phyloP scores from a whole-genome alignment of 2,329 filamentous ascomycete species.

The Alternaria conjuncta region DNA sequence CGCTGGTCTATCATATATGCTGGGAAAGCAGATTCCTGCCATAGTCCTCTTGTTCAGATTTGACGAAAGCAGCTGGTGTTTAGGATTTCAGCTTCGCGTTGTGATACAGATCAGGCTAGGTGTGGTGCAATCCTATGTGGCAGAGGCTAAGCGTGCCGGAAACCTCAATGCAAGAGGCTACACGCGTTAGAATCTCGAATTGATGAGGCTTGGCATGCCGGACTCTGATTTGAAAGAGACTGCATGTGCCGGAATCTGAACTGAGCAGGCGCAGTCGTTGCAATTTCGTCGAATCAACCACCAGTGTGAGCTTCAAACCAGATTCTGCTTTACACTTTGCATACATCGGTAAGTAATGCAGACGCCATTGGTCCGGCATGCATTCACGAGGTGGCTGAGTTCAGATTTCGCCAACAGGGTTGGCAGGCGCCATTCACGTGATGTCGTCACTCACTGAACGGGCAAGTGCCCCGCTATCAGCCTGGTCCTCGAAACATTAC shows the following conservation, averaged over 20 bases:
- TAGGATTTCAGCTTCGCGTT: neutral
- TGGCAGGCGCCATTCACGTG: neutral
- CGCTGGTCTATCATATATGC: neutral
- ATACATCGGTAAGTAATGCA: neutral
- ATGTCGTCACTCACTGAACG: fast-evolving
- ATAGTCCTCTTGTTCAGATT: neutral
- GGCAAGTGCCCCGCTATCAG: neutral
- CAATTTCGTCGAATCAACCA: neutral
- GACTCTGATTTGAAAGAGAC: neutral
- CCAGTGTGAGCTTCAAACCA: neutral
- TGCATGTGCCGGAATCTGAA: neutral
- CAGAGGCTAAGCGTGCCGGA: neutral
- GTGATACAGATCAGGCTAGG: neutral
- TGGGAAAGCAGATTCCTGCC: neutral
- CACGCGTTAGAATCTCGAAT: neutral
- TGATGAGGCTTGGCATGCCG: neutral
- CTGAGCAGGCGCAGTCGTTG: neutral
- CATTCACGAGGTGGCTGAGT: neutral
- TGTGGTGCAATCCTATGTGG: neutral
- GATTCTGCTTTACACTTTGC: neutral
- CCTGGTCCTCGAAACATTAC: neutral
- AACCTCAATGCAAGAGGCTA: too few species aligned
- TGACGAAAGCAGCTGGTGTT: too few species aligned
- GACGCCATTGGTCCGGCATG: neutral
- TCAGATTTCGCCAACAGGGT: neutral